Conservation (phyloP, 768 basidiomycete species). For the Termitomyces sp. region DNA sequence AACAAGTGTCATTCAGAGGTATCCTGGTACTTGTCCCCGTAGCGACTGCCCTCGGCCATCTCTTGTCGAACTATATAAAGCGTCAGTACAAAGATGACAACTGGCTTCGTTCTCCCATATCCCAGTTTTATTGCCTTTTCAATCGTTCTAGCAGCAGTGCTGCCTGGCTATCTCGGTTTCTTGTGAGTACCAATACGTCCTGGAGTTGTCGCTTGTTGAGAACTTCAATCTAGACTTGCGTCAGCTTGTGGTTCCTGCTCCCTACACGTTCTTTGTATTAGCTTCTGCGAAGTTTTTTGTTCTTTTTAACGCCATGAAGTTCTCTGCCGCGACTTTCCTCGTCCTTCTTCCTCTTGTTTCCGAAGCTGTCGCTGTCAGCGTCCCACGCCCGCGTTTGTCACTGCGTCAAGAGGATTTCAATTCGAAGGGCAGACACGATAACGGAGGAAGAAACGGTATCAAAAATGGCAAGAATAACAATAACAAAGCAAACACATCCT, state of each 20-base stretch:
- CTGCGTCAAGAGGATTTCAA: constrained; percentile 19
- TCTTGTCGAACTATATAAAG: constrained; percentile 10
- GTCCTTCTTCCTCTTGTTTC: constrained; percentile 36
- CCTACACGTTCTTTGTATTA: constrained; percentile 31
- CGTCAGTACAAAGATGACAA: constrained; percentile 3
- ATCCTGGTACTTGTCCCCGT: constrained; percentile 14
- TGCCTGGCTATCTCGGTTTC: constrained; percentile 30
- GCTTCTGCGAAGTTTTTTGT: constrained; percentile 44
- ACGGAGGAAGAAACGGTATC: constrained; percentile 3
- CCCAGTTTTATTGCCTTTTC: constrained; percentile 18
- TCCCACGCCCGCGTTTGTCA: constrained; percentile 23
- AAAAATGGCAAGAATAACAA: background rate
- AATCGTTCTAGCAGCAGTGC: constrained; percentile 47
- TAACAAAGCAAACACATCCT: background rate
- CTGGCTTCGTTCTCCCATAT: constrained; percentile 14
- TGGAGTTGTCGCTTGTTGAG: background rate
- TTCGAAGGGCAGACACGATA: constrained; percentile 13
- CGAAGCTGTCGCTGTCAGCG: constrained; percentile 23
- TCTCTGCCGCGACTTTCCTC: constrained; percentile 34
- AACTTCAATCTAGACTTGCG: constrained; percentile 14
- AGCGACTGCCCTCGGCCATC: constrained; percentile 15
- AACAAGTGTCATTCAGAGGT: background rate
- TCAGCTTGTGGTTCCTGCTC: constrained; percentile 23
- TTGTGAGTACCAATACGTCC: constrained; percentile 15
- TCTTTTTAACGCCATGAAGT: constrained; percentile 41